Conservation (phyloP, 2,329 filamentous ascomycete genomes). For the Stemphylium beticola region DNA sequence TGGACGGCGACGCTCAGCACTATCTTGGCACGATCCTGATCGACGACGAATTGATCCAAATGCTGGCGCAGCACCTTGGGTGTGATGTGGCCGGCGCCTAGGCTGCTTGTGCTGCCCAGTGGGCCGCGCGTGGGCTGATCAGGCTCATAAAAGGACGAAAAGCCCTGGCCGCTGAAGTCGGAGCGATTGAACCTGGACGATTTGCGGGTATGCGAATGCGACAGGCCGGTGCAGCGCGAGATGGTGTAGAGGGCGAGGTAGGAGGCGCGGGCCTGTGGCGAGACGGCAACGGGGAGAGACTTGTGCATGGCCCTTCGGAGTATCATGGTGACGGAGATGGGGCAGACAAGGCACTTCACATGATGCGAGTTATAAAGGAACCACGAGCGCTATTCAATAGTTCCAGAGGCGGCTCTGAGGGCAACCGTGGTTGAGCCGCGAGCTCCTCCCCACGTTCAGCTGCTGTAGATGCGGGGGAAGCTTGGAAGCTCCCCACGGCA, state of each 20-base stretch:
- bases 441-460: constrained; percentile 32
- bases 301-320: constrained; percentile 28
- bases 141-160: constrained; percentile 68
- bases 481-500: constrained; percentile 14
- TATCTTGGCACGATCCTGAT: constrained; percentile 93
- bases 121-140: constrained; percentile 67
- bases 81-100: constrained; percentile 65
- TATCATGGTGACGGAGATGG: constrained; percentile 25
- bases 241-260: constrained; percentile 47
- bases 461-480: constrained; percentile 27
- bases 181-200: constrained; percentile 62
- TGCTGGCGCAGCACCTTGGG: constrained; percentile 79
- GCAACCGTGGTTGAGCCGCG: constrained; percentile 21
- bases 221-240: constrained; percentile 21
- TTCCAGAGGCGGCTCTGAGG: constrained; percentile 9
- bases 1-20: constrained; percentile 91
- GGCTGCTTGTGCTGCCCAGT: constrained; percentile 63
- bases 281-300: constrained; percentile 39
- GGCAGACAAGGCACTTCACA: constrained; percentile 1
- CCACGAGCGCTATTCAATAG: constrained; percentile 15
- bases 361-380: neutral
- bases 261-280: constrained; percentile 50
- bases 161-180: constrained; percentile 67
- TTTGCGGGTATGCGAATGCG: constrained; percentile 30
- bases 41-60: constrained; percentile 94